phyloP scores from a whole-genome alignment of 2,329 filamentous ascomycete species.

The Falciphora oryzae region DNA sequence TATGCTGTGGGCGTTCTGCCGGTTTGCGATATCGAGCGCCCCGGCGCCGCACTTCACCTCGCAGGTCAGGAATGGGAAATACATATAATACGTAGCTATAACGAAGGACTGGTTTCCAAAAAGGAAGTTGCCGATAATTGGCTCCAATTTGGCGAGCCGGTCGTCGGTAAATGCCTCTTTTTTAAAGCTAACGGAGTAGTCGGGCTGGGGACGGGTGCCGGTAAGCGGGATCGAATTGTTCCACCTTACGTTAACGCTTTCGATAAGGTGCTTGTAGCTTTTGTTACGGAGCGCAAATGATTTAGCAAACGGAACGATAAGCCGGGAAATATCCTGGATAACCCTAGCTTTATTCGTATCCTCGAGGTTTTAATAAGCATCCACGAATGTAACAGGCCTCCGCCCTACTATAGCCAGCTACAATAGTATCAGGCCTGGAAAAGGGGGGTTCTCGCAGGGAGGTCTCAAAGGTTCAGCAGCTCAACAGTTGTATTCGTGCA shows the following conservation, averaged over 20 bases:
- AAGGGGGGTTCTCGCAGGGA: too few relatives aligned
- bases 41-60: conserved; percentile 39
- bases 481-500: too few relatives aligned
- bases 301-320: conserved; percentile 35
- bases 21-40: conserved; percentile 31
- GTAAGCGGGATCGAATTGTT: conserved; percentile 31
- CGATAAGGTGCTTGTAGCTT: conserved; percentile 27
- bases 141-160: conserved; percentile 34
- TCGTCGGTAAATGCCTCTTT: conserved; percentile 35
- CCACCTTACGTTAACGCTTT: conserved; percentile 38
- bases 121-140: conserved; percentile 29
- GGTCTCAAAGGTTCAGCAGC: too few relatives aligned
- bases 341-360: conserved; percentile 30
- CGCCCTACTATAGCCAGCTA: too few relatives aligned
- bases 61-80: conserved; percentile 43
- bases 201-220: conserved; percentile 33
- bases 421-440: too few relatives aligned
- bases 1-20: conserved; percentile 36
- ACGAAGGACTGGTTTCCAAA: conserved; percentile 32
- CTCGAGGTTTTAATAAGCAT: conserved; percentile 25
- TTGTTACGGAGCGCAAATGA: conserved; percentile 23
- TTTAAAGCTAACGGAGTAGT: conserved; percentile 37
- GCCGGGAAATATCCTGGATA: conserved; percentile 29
- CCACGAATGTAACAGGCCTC: too few relatives aligned
- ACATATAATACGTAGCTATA: conserved; percentile 39